phyloP scores from a whole-genome alignment of 495 filamentous ascomycete genomes.

The Hypoxylon perforatum region DNA sequence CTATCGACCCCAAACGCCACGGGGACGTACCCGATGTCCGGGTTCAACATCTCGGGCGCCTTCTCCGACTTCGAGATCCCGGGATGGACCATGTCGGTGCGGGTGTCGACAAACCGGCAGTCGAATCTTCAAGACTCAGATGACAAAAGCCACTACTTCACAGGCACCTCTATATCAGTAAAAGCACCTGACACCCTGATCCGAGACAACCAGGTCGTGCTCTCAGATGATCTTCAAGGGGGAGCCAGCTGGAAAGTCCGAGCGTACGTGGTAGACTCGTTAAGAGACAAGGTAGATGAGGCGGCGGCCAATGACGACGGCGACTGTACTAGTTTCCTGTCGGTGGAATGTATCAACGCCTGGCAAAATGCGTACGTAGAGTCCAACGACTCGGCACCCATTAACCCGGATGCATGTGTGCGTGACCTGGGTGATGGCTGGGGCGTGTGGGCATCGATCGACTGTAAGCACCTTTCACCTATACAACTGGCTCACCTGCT shows the following conservation, averaged over 20 bases:
- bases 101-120: not conserved
- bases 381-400: not conserved
- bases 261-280: not conserved
- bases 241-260: not conserved
- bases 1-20: constrained; percentile 4
- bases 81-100: not conserved
- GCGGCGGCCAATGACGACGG: not conserved
- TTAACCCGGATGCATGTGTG: not conserved
- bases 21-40: constrained; percentile 2
- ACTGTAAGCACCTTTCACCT: not conserved
- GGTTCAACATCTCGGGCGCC: not conserved
- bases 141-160: not conserved
- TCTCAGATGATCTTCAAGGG: not conserved
- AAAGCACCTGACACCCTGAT: not conserved
- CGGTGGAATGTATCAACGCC: not conserved
- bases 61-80: not conserved
- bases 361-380: not conserved
- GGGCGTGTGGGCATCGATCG: not conserved
- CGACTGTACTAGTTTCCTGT: not conserved
- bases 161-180: not conserved
- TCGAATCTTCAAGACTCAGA: not conserved
- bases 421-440: not conserved
- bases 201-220: not conserved
- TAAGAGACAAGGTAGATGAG: not conserved
- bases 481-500: too few species aligned